A percentile compares a stretch with the other conserved stretches of the same genome.
Evolutionary conservation across 208 protist genomes (phyloP).

Genomic region (Acanthamoeba lenticulata): DNA sequence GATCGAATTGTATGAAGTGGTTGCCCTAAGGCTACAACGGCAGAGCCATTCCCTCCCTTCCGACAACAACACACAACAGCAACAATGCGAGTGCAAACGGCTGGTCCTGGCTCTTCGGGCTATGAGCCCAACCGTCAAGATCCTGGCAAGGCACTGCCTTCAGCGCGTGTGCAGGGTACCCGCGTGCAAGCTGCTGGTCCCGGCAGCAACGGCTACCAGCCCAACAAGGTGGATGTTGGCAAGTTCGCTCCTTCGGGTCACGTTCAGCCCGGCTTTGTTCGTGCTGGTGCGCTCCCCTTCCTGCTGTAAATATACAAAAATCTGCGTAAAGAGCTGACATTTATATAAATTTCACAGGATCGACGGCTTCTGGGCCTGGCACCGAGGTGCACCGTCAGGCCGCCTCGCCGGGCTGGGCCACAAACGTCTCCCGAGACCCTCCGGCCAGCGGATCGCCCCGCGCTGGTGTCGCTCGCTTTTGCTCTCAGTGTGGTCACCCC

Average conservation of each 20-base stretch:
- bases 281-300: neutral
- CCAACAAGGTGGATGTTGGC: constrained; percentile 26
- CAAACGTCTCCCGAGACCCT: neutral
- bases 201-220: constrained; percentile 19
- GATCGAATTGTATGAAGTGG: too few relatives aligned
- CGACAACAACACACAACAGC: neutral
- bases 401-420: neutral
- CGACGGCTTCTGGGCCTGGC: constrained; percentile 1
- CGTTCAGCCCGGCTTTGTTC: neutral
- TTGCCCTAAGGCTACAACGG: neutral
- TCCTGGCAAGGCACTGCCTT: neutral
- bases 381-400: neutral
- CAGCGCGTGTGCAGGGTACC: constrained; percentile 3
- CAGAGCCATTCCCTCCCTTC: neutral
- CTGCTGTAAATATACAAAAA: neutral
- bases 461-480: neutral
- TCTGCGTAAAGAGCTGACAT: neutral
- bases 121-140: constrained; percentile 31
- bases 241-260: constrained; percentile 16
- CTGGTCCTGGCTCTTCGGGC: neutral
- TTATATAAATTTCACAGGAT: neutral
- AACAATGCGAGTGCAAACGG: neutral
- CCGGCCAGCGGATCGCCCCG: neutral
- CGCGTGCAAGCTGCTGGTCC: constrained; percentile 9
- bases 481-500: neutral